Percentiles rank a stretch among this genome's conserved stretches.
Conservation (phyloP, 2,329 filamentous ascomycete genomes). For the Scedosporium apiospermum region DNA sequence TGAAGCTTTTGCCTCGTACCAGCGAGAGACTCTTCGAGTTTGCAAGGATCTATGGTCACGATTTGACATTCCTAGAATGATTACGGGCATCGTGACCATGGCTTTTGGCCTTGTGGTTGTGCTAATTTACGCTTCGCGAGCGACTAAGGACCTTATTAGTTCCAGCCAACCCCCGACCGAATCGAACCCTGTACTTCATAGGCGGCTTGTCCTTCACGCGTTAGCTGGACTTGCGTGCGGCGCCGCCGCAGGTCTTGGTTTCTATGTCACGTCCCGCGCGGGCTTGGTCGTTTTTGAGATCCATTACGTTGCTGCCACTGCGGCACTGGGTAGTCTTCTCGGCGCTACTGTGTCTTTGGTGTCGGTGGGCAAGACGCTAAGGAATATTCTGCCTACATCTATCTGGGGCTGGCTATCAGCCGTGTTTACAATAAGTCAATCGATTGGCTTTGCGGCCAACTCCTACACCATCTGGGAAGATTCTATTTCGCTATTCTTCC, state of each 20-base stretch:
- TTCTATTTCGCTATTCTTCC: conserved; percentile 83
- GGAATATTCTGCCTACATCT: conserved; percentile 56
- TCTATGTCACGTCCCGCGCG: conserved; percentile 14
- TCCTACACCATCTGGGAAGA: conserved; percentile 99
- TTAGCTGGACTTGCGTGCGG: conserved; percentile 23
- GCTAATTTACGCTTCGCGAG: conserved; percentile 56
- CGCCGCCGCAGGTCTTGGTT: conserved; percentile 19
- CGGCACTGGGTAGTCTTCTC: conserved; percentile 34
- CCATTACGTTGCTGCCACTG: conserved; percentile 23
- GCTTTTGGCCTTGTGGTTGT: conserved; percentile 58
- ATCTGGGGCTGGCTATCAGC: conserved; percentile 85
- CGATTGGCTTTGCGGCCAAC: conserved; percentile 91
- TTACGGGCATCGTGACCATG: conserved; percentile 65
- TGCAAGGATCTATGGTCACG: conserved; percentile 85
- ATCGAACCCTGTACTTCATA: conserved; percentile 27
- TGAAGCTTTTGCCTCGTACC: conserved; percentile 60
- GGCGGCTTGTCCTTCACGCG: conserved; percentile 27
- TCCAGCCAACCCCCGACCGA: not conserved
- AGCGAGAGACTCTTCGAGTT: conserved; percentile 64
- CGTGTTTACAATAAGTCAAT: conserved; percentile 75
- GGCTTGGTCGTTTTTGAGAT: conserved; percentile 13
- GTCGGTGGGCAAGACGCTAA: conserved; percentile 31
- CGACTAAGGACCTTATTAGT: no score
- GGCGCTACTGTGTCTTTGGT: conserved; percentile 32
- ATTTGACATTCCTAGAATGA: conserved; percentile 83